Conservation (phyloP, 768 basidiomycete species). For the Brasilioporus rufonigricans region DNA sequence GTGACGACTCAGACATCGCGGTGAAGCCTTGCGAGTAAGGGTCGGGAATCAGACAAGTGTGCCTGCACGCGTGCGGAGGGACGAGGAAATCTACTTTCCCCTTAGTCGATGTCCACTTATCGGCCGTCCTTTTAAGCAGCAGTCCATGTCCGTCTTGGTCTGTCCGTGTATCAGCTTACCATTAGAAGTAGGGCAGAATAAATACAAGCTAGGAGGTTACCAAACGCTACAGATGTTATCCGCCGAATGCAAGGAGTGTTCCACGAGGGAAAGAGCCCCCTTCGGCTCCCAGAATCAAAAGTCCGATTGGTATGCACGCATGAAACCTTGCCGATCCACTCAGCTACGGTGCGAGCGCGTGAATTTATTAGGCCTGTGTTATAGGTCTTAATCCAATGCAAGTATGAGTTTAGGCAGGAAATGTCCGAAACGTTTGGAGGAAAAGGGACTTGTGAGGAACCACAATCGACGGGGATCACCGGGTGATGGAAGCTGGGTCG, state of each 20-base stretch:
- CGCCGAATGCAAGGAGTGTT: neutral
- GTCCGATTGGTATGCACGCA: neutral
- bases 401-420: neutral
- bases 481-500: conserved; percentile 3
- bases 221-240: neutral
- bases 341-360: neutral
- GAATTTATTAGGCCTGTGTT: neutral
- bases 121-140: neutral
- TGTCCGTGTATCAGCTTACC: neutral
- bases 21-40: neutral
- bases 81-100: neutral
- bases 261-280: neutral
- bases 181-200: neutral
- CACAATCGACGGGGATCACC: neutral
- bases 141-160: neutral
- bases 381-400: neutral
- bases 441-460: neutral
- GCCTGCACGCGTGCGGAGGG: neutral
- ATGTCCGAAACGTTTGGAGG: neutral
- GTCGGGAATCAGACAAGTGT: neutral
- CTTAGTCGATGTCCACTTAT: neutral
- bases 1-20: conserved; percentile 13
- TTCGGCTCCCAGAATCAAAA: neutral
- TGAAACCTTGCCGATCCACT: neutral
- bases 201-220: neutral